Conservation (phyloP, 768 basidiomycete species). For the Leccinum aurantiacum region DNA sequence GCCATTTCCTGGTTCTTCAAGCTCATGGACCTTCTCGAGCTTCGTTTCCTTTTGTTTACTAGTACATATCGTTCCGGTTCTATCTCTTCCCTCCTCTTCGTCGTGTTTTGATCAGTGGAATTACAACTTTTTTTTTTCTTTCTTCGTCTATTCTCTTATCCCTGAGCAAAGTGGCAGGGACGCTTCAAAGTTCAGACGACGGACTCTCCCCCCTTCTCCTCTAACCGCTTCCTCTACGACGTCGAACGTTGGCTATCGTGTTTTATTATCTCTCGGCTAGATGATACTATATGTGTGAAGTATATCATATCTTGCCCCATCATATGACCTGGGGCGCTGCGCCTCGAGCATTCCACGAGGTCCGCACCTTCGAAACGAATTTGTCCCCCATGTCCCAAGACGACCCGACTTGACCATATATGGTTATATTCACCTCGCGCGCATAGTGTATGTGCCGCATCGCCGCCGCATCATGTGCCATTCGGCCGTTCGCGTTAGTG, state of each 20-base stretch:
- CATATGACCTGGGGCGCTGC: neutral
- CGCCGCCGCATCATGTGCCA: neutral
- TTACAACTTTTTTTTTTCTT: neutral
- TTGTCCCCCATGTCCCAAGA: neutral
- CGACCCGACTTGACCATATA: slow-evolving; percentile 17
- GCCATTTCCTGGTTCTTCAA: neutral
- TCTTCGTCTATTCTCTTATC: neutral
- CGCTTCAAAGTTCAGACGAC: neutral
- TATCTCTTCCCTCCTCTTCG: neutral
- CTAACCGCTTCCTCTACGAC: neutral
- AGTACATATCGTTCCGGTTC: neutral
- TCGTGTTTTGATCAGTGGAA: neutral
- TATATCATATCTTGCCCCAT: neutral
- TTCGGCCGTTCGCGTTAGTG: neutral
- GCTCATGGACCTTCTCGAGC: neutral
- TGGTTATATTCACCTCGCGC: slow-evolving; percentile 22
- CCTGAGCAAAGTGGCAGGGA: slow-evolving; percentile 6
- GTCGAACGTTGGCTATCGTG: neutral
- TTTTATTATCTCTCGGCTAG: slow-evolving; percentile 29
- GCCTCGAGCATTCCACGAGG: slow-evolving; percentile 34
- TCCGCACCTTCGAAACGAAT: neutral
- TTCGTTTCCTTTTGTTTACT: neutral
- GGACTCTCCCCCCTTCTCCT: neutral
- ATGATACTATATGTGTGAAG: slow-evolving; percentile 11
- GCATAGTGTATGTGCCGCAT: neutral